phyloP scores from a whole-genome alignment of 1,284 basidiomycete species.

The Lignosus rhinocerotis region DNA sequence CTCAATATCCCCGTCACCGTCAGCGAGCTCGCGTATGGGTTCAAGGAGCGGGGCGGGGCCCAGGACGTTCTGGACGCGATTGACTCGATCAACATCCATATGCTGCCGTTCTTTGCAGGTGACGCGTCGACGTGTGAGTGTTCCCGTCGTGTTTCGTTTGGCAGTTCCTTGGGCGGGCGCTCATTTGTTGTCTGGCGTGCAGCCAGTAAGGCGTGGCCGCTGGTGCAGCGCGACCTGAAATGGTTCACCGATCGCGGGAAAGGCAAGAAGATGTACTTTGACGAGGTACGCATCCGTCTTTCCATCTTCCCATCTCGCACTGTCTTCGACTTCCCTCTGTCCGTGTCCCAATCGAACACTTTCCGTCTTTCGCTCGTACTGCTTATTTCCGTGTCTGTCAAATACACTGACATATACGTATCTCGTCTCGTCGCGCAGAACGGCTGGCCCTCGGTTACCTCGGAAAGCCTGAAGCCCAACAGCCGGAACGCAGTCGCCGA shows the following conservation, averaged over 20 bases:
- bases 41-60: slow-evolving; percentile 51
- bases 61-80: slow-evolving; percentile 61
- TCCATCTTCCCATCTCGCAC: neutral
- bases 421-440: slow-evolving; percentile 43
- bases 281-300: slow-evolving; percentile 45
- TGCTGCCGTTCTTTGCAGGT: slow-evolving; percentile 71
- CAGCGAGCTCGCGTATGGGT: slow-evolving; percentile 51
- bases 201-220: slow-evolving; percentile 61
- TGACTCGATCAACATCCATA: slow-evolving; percentile 70
- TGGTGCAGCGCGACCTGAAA: slow-evolving; percentile 55
- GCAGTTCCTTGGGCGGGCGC: neutral
- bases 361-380: neutral
- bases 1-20: slow-evolving; percentile 70
- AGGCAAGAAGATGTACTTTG: slow-evolving; percentile 74
- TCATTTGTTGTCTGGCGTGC: neutral
- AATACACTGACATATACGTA: neutral
- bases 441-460: slow-evolving; percentile 70
- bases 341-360: neutral
- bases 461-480: slow-evolving; percentile 61
- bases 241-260: slow-evolving; percentile 63
- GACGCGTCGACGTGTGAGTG: slow-evolving; percentile 55
- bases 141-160: slow-evolving; percentile 37
- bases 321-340: neutral
- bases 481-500: slow-evolving; percentile 50
- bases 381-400: too few relatives aligned